Percentiles rank a stretch among this genome's conserved stretches.
Evolutionary conservation across 352 stramenopile genomes (phyloP).

Genomic region (Pythium phragmitis): DNA sequence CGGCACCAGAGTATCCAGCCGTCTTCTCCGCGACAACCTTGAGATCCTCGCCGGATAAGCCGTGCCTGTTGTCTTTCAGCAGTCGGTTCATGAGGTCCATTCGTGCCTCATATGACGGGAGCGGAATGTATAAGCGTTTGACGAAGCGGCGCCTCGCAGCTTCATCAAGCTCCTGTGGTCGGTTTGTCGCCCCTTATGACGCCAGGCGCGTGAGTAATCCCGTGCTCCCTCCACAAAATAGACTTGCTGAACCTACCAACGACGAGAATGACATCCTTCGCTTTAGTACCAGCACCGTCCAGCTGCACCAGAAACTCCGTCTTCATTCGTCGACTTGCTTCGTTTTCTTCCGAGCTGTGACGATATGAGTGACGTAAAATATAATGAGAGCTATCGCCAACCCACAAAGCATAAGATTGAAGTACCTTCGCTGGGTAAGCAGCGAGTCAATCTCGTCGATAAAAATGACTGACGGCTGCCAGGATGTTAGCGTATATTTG

Average conservation of each 20-base stretch:
- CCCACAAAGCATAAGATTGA: not conserved
- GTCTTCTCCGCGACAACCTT: conserved; percentile 84
- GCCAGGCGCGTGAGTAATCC: not conserved
- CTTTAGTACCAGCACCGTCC: conserved; percentile 92
- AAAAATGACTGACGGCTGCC: conserved; percentile 96
- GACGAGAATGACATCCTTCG: conserved; percentile 90
- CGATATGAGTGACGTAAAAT: not conserved
- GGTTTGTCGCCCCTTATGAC: conserved; percentile 92
- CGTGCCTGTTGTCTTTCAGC: conserved; percentile 92
- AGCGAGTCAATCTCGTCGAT: conserved; percentile 99
- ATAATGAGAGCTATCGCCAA: not conserved
- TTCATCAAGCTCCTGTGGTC: conserved; percentile 97
- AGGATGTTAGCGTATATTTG: not conserved
- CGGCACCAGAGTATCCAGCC: conserved; percentile 96
- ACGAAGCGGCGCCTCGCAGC: conserved; percentile 95
- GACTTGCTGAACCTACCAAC: conserved; percentile 46
- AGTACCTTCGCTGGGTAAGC: conserved; percentile 89
- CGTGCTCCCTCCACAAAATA: not conserved
- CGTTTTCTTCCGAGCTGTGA: conserved; percentile 93
- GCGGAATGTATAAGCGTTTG: conserved; percentile 97
- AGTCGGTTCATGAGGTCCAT: conserved; percentile 89
- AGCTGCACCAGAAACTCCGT: conserved; percentile 99
- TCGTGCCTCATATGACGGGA: conserved; percentile 89
- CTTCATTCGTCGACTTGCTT: conserved; percentile 97
- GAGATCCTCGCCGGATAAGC: conserved; percentile 86